Evolutionary conservation across 108 stramenopile species (phyloP).

Genomic region (Skeletonema menzelii): DNA sequence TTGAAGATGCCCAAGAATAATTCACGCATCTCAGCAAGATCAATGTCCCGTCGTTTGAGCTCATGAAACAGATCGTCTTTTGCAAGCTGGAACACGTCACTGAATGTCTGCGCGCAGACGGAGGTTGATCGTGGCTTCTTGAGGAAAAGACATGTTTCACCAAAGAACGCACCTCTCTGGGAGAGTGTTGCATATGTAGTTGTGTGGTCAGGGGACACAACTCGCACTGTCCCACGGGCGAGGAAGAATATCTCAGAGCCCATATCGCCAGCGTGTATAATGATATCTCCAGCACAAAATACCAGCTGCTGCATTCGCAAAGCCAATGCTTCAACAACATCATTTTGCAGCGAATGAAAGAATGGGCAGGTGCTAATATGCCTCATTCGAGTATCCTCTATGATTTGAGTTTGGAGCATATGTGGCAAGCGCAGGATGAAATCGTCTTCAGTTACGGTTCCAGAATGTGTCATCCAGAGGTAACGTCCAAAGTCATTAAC

Average conservation of each 20-base stretch:
- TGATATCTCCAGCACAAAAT: constrained; percentile 44
- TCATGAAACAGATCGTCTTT: constrained; percentile 46
- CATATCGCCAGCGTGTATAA: constrained; percentile 54
- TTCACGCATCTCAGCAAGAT: constrained; percentile 39
- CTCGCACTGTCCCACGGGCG: constrained; percentile 45
- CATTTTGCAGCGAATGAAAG: constrained; percentile 53
- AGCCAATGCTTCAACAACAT: constrained; percentile 47
- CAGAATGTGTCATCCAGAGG: constrained; percentile 43
- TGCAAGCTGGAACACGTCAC: constrained; percentile 41
- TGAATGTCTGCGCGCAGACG: constrained; percentile 41
- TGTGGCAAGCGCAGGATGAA: constrained; percentile 43
- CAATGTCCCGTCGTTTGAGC: constrained; percentile 38
- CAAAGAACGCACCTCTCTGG: constrained; percentile 55
- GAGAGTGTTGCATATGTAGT: constrained; percentile 55
- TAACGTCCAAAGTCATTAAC: constrained; percentile 50
- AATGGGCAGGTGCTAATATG: constrained; percentile 47
- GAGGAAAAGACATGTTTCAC: constrained; percentile 62
- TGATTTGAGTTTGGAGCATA: constrained; percentile 39
- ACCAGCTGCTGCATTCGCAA: constrained; percentile 32
- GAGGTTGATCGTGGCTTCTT: constrained; percentile 51
- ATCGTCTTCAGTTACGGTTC: constrained; percentile 29
- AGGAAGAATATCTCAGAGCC: constrained; percentile 67
- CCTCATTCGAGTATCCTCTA: constrained; percentile 14
- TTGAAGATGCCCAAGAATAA: constrained; percentile 35
- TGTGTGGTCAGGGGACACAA: constrained; percentile 31